These are phyloP conservation scores for Nakazawaea wyomingensis DNA, from an alignment of 805 yeast genomes.

Conservation along the genomic window DNA sequence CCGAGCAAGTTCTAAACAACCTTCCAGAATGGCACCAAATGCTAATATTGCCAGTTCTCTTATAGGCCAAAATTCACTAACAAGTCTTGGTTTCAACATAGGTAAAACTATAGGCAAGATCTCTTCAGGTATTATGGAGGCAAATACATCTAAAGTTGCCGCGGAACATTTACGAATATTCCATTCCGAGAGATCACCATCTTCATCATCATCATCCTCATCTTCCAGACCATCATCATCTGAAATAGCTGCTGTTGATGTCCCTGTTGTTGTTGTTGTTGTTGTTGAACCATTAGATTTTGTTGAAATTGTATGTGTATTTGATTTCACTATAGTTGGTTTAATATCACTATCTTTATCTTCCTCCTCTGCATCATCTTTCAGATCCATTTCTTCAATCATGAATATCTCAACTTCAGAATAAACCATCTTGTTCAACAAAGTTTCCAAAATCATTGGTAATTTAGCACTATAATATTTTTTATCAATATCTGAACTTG, in stretches of 20 bases:
- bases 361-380: conserved; percentile 70
- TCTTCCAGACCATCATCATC: conserved; percentile 51
- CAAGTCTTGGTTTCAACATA: conserved; percentile 62
- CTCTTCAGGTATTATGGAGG: conserved; percentile 60
- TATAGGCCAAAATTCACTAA: conserved; percentile 74
- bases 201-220: conserved; percentile 71
- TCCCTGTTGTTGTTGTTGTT: neutral
- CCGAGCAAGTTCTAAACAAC: conserved; percentile 68
- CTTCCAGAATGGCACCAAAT: conserved; percentile 90
- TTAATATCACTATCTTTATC: conserved; percentile 85
- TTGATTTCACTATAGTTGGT: conserved; percentile 70
- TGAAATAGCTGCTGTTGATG: no score
- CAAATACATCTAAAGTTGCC: conserved; percentile 80
- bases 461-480: conserved; percentile 55
- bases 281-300: conserved; percentile 16
- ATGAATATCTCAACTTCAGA: conserved; percentile 72
- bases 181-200: conserved; percentile 73
- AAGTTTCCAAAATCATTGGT: conserved; percentile 63
- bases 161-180: conserved; percentile 91
- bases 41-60: conserved; percentile 94
- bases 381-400: conserved; percentile 59
- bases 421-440: conserved; percentile 80
- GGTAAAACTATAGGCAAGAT: conserved; percentile 72
- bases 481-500: conserved; percentile 57
- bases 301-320: conserved; percentile 26